Conservation (phyloP, 306 rosid genomes). For the Prunus mume region DNA sequence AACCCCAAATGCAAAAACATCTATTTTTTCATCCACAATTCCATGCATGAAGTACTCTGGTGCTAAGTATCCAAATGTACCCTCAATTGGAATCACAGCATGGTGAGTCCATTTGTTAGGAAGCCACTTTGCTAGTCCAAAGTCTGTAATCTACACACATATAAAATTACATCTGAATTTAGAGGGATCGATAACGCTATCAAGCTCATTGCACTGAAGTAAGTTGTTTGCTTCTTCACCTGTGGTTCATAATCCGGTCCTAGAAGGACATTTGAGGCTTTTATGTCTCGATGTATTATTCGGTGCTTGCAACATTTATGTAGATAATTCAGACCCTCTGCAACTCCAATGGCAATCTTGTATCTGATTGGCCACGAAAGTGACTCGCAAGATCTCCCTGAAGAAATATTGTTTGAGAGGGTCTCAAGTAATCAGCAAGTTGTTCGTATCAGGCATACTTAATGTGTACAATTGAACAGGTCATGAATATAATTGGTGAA, state of each 20-base stretch:
- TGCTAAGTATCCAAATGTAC: conserved; percentile 91
- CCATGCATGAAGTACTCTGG: conserved; percentile 98
- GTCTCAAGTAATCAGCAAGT: not conserved
- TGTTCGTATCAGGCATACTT: not conserved
- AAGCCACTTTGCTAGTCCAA: conserved; percentile 99
- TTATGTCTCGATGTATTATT: conserved; percentile 91
- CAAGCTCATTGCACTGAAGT: not conserved
- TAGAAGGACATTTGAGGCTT: conserved; percentile 93
- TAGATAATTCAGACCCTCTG: conserved; percentile 91
- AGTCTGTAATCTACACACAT: conserved; percentile 64
- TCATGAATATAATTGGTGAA: not conserved
- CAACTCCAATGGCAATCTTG: conserved; percentile 79
- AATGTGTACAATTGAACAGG: not conserved
- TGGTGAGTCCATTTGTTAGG: conserved; percentile 98
- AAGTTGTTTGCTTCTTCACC: conserved; percentile 37
- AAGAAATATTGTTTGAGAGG: not conserved
- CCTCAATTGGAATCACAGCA: conserved; percentile 87
- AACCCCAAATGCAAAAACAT: conserved; percentile 78
- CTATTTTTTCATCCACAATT: conserved; percentile 88
- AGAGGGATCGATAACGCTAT: not conserved
- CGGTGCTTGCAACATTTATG: conserved; percentile 83
- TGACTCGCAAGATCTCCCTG: conserved; percentile 55
- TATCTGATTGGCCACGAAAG: conserved; percentile 78
- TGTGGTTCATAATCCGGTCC: conserved; percentile 91
- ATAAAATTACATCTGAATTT: not conserved